These are phyloP conservation scores for Capsicum pubescens DNA, from an alignment of 257 asterid genomes.

Conservation along the genomic window DNA sequence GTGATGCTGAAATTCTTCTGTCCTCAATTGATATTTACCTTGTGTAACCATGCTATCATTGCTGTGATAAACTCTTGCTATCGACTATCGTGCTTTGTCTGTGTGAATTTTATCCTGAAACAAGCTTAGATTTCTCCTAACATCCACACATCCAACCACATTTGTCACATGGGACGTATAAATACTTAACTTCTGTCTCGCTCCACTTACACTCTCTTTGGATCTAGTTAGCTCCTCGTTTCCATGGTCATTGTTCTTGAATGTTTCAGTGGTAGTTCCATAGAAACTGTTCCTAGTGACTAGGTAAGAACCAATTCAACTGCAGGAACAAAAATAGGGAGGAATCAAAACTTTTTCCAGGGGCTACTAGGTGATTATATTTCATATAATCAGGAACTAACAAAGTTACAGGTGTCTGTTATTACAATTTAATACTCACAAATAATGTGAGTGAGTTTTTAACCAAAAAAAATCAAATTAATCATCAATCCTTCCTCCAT, in stretches of 20 bases:
- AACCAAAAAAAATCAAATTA: conserved; percentile 16
- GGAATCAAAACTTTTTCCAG: neutral
- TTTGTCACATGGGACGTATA: neutral
- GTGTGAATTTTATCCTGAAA: neutral
- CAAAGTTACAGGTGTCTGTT: conserved; percentile 25
- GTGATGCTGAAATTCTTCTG: neutral
- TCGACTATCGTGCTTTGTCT: neutral
- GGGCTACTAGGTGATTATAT: neutral
- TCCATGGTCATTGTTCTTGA: conserved; percentile 5
- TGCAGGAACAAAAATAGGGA: neutral
- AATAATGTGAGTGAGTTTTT: neutral
- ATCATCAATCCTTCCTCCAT: conserved; percentile 44
- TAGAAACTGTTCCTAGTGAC: conserved; percentile 23
- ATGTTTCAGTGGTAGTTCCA: neutral
- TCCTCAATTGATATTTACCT: neutral
- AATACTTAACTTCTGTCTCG: neutral
- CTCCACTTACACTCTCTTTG: neutral
- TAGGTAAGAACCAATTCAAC: conserved; percentile 8
- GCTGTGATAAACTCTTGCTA: neutral
- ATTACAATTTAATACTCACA: conserved; percentile 8
- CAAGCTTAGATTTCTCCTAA: neutral
- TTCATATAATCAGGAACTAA: conserved; percentile 19
- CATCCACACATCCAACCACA: neutral
- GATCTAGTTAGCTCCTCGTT: neutral
- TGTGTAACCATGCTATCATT: neutral